Evolutionary conservation across 1,139 yeast genomes (phyloP).

Genomic region (Candida sp.): DNA sequence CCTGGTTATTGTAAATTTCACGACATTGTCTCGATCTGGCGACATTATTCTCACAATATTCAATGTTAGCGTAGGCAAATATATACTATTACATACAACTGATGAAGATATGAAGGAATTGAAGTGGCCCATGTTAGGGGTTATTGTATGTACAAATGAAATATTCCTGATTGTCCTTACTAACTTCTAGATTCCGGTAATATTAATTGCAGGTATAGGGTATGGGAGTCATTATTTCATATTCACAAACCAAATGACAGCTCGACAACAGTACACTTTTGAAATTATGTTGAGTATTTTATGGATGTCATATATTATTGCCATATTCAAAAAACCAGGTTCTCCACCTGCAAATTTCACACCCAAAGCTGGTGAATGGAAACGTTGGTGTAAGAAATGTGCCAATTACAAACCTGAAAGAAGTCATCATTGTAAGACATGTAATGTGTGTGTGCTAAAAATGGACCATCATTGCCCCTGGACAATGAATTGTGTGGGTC

Average conservation of each 20-base stretch:
- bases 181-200: conserved; percentile 55
- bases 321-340: conserved; percentile 62
- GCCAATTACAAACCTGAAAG: conserved; percentile 91
- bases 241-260: conserved; percentile 41
- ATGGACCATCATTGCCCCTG: conserved; percentile 98
- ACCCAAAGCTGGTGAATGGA: conserved; percentile 29
- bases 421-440: conserved; percentile 82
- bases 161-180: conserved; percentile 6
- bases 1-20: too few relatives aligned
- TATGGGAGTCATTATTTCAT: conserved; percentile 63
- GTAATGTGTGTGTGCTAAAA: conserved; percentile 65
- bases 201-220: conserved; percentile 59
- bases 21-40: too few relatives aligned
- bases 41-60: too few relatives aligned
- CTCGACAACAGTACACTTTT: conserved; percentile 41
- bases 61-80: too few relatives aligned
- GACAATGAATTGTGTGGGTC: conserved; percentile 91
- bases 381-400: conserved; percentile 59
- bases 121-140: conserved; percentile 43
- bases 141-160: conserved; percentile 4
- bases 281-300: conserved; percentile 51
- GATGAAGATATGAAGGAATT: conserved; percentile 32
- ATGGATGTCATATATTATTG: conserved; percentile 67
- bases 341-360: conserved; percentile 40
- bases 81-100: not conserved